phyloP scores from a whole-genome alignment of 1,284 basidiomycete genomes.

The Puccinia polysora region DNA sequence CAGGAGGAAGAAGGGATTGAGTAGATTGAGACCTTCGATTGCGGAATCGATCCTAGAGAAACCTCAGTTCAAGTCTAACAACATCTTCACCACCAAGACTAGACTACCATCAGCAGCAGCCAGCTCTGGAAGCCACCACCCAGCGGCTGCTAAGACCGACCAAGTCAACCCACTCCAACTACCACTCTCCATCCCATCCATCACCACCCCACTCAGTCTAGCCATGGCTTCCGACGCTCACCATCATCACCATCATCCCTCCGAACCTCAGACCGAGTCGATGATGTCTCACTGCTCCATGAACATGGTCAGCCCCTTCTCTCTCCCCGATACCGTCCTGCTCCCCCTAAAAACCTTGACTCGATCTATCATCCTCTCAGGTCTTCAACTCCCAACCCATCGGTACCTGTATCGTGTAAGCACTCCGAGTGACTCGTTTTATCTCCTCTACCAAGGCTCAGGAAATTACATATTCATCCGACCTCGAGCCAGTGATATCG shows the following conservation, averaged over 20 bases:
- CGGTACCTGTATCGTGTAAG: slow-evolving; percentile 42
- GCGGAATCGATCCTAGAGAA: slow-evolving; percentile 12
- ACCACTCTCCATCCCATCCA: background rate
- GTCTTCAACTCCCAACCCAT: slow-evolving; percentile 36
- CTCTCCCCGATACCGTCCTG: background rate
- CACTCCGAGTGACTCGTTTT: background rate
- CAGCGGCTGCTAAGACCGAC: too few relatives aligned
- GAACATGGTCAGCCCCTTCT: slow-evolving; percentile 25
- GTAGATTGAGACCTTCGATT: slow-evolving; percentile 9
- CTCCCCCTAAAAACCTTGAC: background rate
- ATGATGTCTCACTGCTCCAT: slow-evolving; percentile 33
- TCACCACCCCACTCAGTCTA: slow-evolving; percentile 6
- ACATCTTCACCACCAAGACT: slow-evolving; percentile 1
- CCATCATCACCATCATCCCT: slow-evolving; percentile 8
- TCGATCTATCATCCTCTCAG: background rate
- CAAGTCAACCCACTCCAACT: background rate
- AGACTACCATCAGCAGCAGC: background rate
- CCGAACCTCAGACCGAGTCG: slow-evolving; percentile 2
- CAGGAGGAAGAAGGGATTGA: too few relatives aligned
- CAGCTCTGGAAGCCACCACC: too few relatives aligned
- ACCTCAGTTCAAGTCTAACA: background rate
- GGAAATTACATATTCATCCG: too few relatives aligned
- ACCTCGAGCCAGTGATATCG: background rate
- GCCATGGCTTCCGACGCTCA: slow-evolving; percentile 12
- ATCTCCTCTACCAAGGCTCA: too few relatives aligned